Conservation (phyloP, 306 rosid species). For the Begonia masoniana region DNA sequence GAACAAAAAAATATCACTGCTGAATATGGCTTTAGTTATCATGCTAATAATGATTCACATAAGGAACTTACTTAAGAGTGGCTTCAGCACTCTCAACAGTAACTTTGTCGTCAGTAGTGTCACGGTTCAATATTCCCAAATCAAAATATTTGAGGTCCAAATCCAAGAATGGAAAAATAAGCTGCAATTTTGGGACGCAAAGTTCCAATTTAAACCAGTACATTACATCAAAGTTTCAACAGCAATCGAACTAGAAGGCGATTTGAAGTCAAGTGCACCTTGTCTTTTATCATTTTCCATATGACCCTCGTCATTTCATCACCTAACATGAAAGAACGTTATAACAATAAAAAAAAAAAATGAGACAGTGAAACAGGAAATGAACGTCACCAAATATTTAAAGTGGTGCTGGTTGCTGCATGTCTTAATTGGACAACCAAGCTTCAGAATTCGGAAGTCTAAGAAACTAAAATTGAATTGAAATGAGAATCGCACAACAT, state of each 20-base stretch:
- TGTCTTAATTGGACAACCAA: too few species aligned
- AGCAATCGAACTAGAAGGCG: background rate
- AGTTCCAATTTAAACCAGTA: background rate
- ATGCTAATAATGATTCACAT: background rate
- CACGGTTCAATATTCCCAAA: conserved; percentile 75
- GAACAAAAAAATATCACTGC: too few species aligned
- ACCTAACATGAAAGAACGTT: conserved; percentile 24
- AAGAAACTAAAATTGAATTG: too few species aligned
- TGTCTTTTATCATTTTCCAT: conserved; percentile 78
- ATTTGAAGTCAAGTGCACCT: conserved; percentile 25
- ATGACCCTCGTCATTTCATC: conserved; percentile 94
- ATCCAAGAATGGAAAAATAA: conserved; percentile 74
- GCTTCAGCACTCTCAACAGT: conserved; percentile 93
- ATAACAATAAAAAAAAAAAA: too few species aligned
- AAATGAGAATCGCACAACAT: too few species aligned
- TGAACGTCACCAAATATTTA: too few species aligned
- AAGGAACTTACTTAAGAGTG: conserved; percentile 55
- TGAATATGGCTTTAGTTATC: too few species aligned
- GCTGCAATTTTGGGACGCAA: conserved; percentile 41
- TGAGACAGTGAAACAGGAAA: too few species aligned
- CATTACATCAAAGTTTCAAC: background rate
- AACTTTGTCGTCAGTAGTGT: conserved; percentile 78
- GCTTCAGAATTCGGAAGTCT: too few species aligned
- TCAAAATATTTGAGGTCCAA: conserved; percentile 83
- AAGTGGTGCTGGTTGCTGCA: too few species aligned